Percentiles rank a stretch among this genome's conserved stretches.
phyloP scores from a whole-genome alignment of 495 filamentous ascomycete genomes.

The Neurospora terricola region DNA sequence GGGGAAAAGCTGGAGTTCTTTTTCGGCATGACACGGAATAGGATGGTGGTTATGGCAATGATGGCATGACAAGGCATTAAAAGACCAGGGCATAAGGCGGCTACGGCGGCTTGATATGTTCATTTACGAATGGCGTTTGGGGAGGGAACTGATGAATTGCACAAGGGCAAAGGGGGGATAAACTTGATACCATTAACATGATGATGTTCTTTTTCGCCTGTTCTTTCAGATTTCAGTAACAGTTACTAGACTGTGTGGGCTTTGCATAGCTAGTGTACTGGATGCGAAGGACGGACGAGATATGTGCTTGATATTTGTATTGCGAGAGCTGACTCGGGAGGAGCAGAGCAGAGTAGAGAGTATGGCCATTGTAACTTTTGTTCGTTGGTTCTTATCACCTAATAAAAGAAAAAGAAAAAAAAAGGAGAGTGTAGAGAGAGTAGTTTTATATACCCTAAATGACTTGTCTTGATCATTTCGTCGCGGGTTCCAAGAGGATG shows the following conservation, averaged over 20 bases:
- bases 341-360: neutral
- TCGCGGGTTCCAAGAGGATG: neutral
- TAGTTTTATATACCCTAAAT: neutral
- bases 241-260: neutral
- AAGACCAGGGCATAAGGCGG: neutral
- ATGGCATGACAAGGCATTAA: neutral
- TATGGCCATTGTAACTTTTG: neutral
- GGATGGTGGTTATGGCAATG: neutral
- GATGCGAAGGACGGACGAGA: neutral
- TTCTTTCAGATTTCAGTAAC: neutral
- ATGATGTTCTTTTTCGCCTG: neutral
- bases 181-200: neutral
- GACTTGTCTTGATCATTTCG: neutral
- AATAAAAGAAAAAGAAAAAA: neutral
- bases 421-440: neutral
- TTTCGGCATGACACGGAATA: neutral
- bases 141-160: neutral
- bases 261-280: neutral
- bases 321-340: neutral
- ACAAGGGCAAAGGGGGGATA: neutral
- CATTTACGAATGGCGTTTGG: neutral
- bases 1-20: neutral
- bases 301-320: neutral
- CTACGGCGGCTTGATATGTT: neutral
- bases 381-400: neutral